Conservation (phyloP, 169 alveolate species). For the Plasmodium gonderi region DNA sequence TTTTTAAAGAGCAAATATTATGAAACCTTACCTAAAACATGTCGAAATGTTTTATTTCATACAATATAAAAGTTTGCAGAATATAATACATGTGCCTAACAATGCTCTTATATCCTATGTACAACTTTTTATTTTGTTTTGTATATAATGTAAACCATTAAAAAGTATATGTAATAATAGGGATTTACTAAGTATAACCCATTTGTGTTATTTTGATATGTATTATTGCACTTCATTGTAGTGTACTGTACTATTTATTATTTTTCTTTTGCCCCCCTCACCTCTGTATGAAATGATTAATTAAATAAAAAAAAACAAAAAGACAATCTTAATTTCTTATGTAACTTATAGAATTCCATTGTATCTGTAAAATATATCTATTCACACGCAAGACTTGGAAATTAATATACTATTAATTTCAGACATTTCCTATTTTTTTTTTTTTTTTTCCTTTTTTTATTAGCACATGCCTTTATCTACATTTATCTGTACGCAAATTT, state of each 20-base stretch:
- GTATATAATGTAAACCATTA: background rate
- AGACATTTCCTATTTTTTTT: conserved; percentile 18
- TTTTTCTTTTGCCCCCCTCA: background rate
- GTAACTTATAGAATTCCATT: background rate
- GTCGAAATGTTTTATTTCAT: background rate
- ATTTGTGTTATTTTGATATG: background rate
- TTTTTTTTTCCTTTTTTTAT: conserved; percentile 3
- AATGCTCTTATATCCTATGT: background rate
- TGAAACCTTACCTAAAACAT: background rate
- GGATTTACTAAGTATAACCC: background rate
- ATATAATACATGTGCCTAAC: conserved; percentile 2
- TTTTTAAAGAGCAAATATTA: background rate
- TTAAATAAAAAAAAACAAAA: conserved; percentile 1
- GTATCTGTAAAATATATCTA: background rate
- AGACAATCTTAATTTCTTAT: background rate
- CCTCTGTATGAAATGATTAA: background rate
- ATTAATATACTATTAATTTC: conserved; percentile 28
- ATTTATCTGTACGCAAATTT: background rate
- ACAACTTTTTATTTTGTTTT: conserved; percentile 11
- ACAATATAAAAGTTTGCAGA: conserved; percentile 1
- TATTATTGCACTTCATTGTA: background rate
- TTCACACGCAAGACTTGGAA: conserved; percentile 17
- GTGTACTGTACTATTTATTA: background rate
- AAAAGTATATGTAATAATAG: background rate
- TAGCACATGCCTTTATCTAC: background rate